Base-by-base conservation (phyloP, 352 stramenopile species). In the Chrysophaeum taylorii region DNA sequence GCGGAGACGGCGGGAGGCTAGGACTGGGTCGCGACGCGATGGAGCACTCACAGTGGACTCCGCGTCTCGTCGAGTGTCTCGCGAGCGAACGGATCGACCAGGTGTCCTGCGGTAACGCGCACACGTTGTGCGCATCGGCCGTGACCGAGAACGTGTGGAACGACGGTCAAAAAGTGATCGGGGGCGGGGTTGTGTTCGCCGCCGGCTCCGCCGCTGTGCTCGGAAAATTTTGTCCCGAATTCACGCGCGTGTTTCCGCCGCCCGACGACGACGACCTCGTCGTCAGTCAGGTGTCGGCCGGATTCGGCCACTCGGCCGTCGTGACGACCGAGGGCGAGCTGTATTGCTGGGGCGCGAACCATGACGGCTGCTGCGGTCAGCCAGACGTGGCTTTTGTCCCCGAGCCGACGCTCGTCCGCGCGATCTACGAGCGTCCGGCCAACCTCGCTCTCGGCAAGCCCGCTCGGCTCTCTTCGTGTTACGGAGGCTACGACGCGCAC, bases 341-440 rank as follows among this genome's bases (percentile, higher is more conserved):
- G 37, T 95, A 92, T 77, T 93, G 85, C 1, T 96, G 91, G 91
- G 92, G 92, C 27, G 79, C 82, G 25, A 97, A 96, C 77, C 72
- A 79, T 36, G 79, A 87, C 53, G 91, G 88, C 0, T 96, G 91
- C 76, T 95, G 89, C 37, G 92, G 89, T 15, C 88, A 94, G 43
- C 70, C 82, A 38, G 74, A 79, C 33, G 71, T 79, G 36, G 48
- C 68, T 50, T 94, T 95, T 69, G 69, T 95, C 27, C 70, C 80
- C 0, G 81, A 86, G 63, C 89, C 92, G 0, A 77, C 85, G 43
- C 77, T 91, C 7, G 73, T 94, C 2, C 79, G 76, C 18, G 91
- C 81, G 31, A 72, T 96, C 0, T 91, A 95, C 52, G 80, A 90
- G 14, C 84, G 87, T 67, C 87, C 90, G 0, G 87, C 89, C 54